Percentiles rank a stretch among this genome's conserved stretches.
phyloP scores from a whole-genome alignment of 306 rosid species.

The Fragaria vesca region DNA sequence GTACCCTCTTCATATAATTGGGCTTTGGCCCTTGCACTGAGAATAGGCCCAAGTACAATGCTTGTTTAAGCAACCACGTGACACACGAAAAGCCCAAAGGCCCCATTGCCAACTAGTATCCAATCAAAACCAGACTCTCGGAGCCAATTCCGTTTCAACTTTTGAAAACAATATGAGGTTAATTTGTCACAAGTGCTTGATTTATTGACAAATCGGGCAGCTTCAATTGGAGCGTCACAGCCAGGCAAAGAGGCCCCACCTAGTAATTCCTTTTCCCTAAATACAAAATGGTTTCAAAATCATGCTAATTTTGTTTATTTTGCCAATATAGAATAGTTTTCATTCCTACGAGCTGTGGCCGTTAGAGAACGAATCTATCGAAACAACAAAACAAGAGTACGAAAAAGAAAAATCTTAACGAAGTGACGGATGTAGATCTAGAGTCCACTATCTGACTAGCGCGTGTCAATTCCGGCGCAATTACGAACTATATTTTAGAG shows the following conservation, averaged over 20 bases:
- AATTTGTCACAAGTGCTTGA: not conserved
- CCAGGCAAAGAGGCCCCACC: not conserved
- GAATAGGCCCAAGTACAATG: not conserved
- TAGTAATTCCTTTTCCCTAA: not conserved
- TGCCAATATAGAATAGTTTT: not conserved
- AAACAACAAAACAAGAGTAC: not conserved
- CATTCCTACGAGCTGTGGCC: fast-evolving
- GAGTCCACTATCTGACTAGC: not conserved
- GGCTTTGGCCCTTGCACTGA: not conserved
- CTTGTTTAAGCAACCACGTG: not conserved
- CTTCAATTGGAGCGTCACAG: not conserved
- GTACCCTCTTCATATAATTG: not conserved
- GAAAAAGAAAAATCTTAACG: not conserved
- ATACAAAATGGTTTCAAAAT: not conserved
- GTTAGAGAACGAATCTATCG: not conserved
- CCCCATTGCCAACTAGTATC: not conserved
- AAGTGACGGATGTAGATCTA: not conserved
- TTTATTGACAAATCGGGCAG: not conserved
- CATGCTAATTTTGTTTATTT: not conserved
- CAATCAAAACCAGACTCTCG: not conserved
- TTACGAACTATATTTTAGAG: not conserved
- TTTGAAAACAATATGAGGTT: not conserved
- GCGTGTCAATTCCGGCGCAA: fast-evolving
- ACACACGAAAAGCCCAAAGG: not conserved
- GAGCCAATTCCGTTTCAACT: not conserved